These are phyloP conservation scores for Tolypocladium tundrense DNA, from an alignment of 2,329 filamentous ascomycete genomes.

Conservation along the genomic window DNA sequence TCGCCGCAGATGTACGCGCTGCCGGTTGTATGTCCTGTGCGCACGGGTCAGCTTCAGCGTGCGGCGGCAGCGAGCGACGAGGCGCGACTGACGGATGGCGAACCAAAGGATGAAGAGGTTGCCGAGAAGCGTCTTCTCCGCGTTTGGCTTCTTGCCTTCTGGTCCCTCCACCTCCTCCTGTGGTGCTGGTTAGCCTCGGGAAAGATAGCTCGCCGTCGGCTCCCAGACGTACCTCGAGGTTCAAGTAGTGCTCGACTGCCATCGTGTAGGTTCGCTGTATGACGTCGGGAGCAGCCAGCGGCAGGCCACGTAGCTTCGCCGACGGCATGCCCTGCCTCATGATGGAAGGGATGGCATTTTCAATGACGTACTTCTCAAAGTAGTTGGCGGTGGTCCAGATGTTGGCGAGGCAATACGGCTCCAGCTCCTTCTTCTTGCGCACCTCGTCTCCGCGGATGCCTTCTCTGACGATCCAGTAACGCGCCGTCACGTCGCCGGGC, in stretches of 20 bases:
- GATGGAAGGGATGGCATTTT: conserved; percentile 15
- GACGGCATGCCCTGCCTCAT: conserved; percentile 10
- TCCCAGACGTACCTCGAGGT: conserved; percentile 10
- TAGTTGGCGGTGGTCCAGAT: conserved; percentile 21
- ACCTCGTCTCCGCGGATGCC: conserved; percentile 9
- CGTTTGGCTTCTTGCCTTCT: conserved; percentile 3
- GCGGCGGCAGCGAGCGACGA: too few relatives aligned
- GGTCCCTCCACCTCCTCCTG: conserved; percentile 1
- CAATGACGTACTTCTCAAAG: conserved; percentile 26
- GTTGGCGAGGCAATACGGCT: conserved; percentile 29
- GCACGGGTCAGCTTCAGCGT: neutral
- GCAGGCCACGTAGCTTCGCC: neutral
- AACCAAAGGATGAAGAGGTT: conserved; percentile 36
- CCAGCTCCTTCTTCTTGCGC: conserved; percentile 20
- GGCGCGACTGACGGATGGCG: conserved; percentile 29
- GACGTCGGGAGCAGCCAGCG: neutral
- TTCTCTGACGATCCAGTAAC: conserved; percentile 24
- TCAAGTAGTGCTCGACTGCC: conserved; percentile 11
- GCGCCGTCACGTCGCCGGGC: conserved; percentile 25
- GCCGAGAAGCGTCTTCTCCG: conserved; percentile 24
- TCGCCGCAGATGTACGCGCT: conserved; percentile 30
- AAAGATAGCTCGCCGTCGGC: neutral
- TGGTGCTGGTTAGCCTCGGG: neutral
- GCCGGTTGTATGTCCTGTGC: conserved; percentile 32
- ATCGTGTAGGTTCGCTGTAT: conserved; percentile 12